Percentiles rank a stretch among this genome's conserved stretches.
These are phyloP conservation scores for Phytophthora cryptogea DNA, from an alignment of 352 stramenopile species.

Conservation along the genomic window DNA sequence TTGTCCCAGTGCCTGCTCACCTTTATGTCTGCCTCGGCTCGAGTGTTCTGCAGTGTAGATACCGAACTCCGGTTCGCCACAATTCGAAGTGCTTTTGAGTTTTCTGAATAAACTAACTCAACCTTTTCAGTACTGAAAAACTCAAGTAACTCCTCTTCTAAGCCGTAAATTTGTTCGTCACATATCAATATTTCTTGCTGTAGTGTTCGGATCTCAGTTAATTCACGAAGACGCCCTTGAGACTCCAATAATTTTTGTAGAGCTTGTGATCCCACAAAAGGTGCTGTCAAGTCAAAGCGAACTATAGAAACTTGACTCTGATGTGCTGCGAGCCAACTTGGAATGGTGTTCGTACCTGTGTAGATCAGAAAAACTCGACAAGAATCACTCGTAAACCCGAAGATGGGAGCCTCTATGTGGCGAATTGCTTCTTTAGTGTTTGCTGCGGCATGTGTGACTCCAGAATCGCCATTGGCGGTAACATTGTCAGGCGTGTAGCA, in stretches of 20 bases:
- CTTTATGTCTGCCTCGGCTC: slow-evolving; percentile 42
- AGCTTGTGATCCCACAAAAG: slow-evolving; percentile 38
- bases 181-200: slow-evolving; percentile 50
- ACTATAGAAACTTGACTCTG: slow-evolving; percentile 49
- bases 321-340: slow-evolving; percentile 48
- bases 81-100: slow-evolving; percentile 57
- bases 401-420: neutral
- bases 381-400: slow-evolving; percentile 51
- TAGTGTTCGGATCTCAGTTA: slow-evolving; percentile 58
- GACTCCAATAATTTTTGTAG: slow-evolving; percentile 42
- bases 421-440: neutral
- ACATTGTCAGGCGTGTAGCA: slow-evolving; percentile 25
- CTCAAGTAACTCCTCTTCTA: slow-evolving; percentile 68
- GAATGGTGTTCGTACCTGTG: slow-evolving; percentile 27
- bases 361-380: slow-evolving; percentile 62
- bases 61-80: slow-evolving; percentile 60
- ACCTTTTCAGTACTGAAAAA: slow-evolving; percentile 55
- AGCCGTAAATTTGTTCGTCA: slow-evolving; percentile 55
- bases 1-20: slow-evolving; percentile 32
- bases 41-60: slow-evolving; percentile 50
- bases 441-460: neutral
- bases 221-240: slow-evolving; percentile 31
- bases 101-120: slow-evolving; percentile 47
- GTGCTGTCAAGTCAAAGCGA: slow-evolving; percentile 44
- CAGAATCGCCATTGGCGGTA: neutral